phyloP scores from a whole-genome alignment of 768 basidiomycete genomes.

The Auricularia auricula-judae region DNA sequence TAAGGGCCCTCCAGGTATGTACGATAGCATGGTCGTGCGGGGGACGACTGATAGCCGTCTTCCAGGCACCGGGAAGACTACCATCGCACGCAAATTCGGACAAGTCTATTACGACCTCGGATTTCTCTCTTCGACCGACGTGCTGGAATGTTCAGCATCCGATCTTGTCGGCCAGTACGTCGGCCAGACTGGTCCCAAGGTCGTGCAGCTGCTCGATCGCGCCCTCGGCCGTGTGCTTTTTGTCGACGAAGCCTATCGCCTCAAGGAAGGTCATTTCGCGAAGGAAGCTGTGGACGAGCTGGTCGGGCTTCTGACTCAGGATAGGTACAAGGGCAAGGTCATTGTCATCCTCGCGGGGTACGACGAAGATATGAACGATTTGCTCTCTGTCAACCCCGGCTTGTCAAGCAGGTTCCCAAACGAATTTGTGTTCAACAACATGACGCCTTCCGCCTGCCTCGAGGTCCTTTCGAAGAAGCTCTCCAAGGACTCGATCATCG shows the following conservation, averaged over 20 bases:
- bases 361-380: constrained; percentile 51
- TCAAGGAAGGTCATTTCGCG: constrained; percentile 50
- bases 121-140: constrained; percentile 36
- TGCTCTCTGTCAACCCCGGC: constrained; percentile 49
- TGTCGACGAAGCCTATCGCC: constrained; percentile 61
- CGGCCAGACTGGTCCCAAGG: constrained; percentile 64
- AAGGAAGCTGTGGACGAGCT: constrained; percentile 66
- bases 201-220: constrained; percentile 45
- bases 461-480: constrained; percentile 38
- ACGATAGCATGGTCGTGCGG: not conserved
- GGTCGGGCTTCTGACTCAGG: constrained; percentile 50
- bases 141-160: constrained; percentile 57
- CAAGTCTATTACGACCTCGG: constrained; percentile 42
- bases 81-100: constrained; percentile 49
- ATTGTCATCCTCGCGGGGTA: constrained; percentile 64
- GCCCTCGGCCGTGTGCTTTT: constrained; percentile 60
- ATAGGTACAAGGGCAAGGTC: constrained; percentile 44
- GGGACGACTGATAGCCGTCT: too few relatives aligned
- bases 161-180: constrained; percentile 62
- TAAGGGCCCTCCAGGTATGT: constrained; percentile 59
- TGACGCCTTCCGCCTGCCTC: constrained; percentile 39
- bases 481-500: constrained; percentile 28
- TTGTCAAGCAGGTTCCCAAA: constrained; percentile 60
- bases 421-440: constrained; percentile 42
- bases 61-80: constrained; percentile 54